Conservation (phyloP, 352 stramenopile species). For the Phytophthora ohioensis region DNA sequence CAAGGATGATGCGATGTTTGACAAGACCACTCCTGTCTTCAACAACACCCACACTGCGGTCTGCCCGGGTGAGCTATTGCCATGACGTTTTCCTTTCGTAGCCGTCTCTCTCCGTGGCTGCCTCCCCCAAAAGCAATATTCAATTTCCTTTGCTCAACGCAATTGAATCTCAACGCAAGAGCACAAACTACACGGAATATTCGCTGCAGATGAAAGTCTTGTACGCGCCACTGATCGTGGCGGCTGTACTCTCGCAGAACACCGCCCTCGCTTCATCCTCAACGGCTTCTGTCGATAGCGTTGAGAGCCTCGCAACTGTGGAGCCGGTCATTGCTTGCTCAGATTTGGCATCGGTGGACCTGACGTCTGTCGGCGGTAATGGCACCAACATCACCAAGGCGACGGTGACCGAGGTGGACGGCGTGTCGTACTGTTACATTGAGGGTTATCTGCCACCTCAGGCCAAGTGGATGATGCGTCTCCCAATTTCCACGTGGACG, state of each 20-base stretch:
- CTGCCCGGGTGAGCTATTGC: too few species aligned
- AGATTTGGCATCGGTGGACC: slow-evolving; percentile 30
- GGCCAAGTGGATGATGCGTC: slow-evolving; percentile 42
- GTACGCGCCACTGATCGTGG: slow-evolving; percentile 13
- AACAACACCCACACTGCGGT: too few species aligned
- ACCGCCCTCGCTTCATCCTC: slow-evolving; percentile 13
- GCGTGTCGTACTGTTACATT: slow-evolving; percentile 43
- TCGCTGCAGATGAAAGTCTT: slow-evolving; percentile 13
- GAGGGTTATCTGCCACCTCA: slow-evolving; percentile 40
- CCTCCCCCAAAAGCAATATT: too few species aligned
- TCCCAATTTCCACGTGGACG: slow-evolving; percentile 47
- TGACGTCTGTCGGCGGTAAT: slow-evolving; percentile 29
- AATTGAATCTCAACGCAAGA: too few species aligned
- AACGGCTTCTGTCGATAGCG: slow-evolving; percentile 19
- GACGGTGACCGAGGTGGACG: slow-evolving; percentile 32
- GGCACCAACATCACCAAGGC: slow-evolving; percentile 36
- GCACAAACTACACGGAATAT: too few species aligned
- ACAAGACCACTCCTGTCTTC: too few species aligned
- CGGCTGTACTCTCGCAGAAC: slow-evolving; percentile 8
- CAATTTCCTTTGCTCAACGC: too few species aligned
- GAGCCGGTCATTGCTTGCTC: slow-evolving; percentile 34
- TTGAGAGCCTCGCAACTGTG: slow-evolving; percentile 33
- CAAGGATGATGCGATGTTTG: too few species aligned
- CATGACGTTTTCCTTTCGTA: too few species aligned
- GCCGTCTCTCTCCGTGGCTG: too few species aligned